Evolutionary conservation across 768 basidiomycete species (phyloP).

Genomic region (Lepiota subincarnata): DNA sequence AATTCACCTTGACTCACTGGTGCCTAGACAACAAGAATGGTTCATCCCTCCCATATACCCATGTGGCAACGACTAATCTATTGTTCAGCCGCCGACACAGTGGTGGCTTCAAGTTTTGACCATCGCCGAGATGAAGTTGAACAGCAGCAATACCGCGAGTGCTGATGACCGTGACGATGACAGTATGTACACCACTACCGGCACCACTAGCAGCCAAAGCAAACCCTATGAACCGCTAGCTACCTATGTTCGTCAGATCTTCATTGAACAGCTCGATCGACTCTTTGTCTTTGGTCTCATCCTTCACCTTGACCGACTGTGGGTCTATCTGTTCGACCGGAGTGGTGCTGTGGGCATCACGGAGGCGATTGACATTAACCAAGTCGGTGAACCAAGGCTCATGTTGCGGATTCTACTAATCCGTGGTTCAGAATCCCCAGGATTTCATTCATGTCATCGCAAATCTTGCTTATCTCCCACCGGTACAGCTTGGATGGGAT

Average conservation of each 20-base stretch:
- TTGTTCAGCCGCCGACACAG: conserved; percentile 15
- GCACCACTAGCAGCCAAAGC: conserved; percentile 19
- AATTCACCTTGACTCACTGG: too few species aligned
- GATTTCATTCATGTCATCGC: neutral
- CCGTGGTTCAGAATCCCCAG: neutral
- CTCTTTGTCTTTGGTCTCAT: neutral
- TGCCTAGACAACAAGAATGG: too few species aligned
- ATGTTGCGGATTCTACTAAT: neutral
- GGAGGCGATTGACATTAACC: too few species aligned
- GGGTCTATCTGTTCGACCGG: neutral
- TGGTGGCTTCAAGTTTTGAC: too few species aligned
- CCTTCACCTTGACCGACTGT: neutral
- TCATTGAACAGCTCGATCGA: conserved; percentile 1
- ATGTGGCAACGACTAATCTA: conserved; percentile 10
- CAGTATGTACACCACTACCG: conserved; percentile 21
- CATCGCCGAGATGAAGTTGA: conserved; percentile 69
- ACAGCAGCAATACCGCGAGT: conserved; percentile 57
- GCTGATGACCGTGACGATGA: conserved; percentile 21
- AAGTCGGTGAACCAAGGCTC: neutral
- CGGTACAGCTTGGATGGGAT: neutral
- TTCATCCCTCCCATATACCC: too few species aligned
- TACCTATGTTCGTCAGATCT: neutral
- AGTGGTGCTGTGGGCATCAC: too few species aligned
- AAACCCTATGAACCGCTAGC: conserved; percentile 9
- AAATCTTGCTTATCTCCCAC: neutral